Evolutionary conservation across 257 asterid species (phyloP).

Genomic region (Verbascum thapsus): DNA sequence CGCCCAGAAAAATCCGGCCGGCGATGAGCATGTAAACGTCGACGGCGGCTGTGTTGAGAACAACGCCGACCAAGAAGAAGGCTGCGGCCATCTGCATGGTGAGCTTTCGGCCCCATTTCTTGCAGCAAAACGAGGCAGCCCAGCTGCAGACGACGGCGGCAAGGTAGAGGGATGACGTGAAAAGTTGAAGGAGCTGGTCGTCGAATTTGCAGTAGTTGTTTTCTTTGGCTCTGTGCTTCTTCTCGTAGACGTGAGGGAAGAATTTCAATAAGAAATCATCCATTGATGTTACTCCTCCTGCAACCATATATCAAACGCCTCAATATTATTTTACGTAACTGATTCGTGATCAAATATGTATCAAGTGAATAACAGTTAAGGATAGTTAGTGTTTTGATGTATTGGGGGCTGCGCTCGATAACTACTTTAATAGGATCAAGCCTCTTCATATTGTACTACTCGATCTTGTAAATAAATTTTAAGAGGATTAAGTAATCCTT

Average conservation of each 20-base stretch:
- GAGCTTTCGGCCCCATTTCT: conserved; percentile 36
- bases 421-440: too few relatives aligned
- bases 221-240: conserved; percentile 32
- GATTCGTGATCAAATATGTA: too few relatives aligned
- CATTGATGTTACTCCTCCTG: conserved; percentile 52
- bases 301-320: neutral
- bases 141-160: conserved; percentile 40
- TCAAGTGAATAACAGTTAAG: too few relatives aligned
- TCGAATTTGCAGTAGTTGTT: conserved; percentile 50
- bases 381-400: too few relatives aligned
- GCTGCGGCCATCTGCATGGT: conserved; percentile 40
- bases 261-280: conserved; percentile 45
- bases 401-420: too few relatives aligned
- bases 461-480: too few relatives aligned
- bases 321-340: neutral
- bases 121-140: conserved; percentile 38
- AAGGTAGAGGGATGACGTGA: conserved; percentile 49
- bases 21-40: conserved; percentile 34
- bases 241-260: conserved; percentile 41
- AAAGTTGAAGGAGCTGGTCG: conserved; percentile 40
- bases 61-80: conserved; percentile 41
- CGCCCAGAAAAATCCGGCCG: conserved; percentile 45
- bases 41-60: conserved; percentile 27
- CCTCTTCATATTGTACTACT: too few relatives aligned
- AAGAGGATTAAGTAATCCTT: too few relatives aligned